A percentile compares a stretch with the other conserved stretches of the same genome.
phyloP scores from a whole-genome alignment of 225 moss, liverwort and hornwort species.

The Anthoceros angustus region DNA sequence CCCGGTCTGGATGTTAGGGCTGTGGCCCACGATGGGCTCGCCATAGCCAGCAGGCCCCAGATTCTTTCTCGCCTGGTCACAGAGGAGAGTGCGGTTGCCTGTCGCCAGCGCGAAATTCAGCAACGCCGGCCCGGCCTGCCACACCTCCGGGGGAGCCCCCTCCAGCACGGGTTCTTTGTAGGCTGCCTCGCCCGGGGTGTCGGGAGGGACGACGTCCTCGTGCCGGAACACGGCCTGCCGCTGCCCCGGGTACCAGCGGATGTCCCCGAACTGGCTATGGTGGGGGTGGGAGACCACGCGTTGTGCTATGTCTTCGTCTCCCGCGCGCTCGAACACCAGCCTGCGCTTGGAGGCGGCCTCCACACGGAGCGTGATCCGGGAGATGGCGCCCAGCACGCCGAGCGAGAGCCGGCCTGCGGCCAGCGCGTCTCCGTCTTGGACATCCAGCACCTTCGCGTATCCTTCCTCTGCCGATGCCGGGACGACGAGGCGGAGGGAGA shows the following conservation, averaged over 20 bases:
- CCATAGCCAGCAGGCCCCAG: neutral
- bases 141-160: neutral
- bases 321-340: neutral
- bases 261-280: neutral
- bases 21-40: neutral
- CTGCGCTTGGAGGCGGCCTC: slow-evolving; percentile 2
- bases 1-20: neutral
- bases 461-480: neutral
- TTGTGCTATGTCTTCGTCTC: neutral
- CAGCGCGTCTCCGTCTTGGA: neutral
- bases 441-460: neutral
- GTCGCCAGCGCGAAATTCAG: too few relatives aligned
- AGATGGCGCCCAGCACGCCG: slow-evolving; percentile 4
- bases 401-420: neutral
- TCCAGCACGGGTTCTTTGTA: neutral
- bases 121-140: too few relatives aligned
- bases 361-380: neutral
- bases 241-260: neutral
- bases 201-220: neutral
- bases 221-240: neutral
- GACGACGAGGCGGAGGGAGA: neutral
- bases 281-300: neutral
- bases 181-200: neutral
- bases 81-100: neutral
- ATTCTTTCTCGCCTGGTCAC: neutral